These are phyloP conservation scores for Metschnikowia baotianmanensis DNA, from an alignment of 805 yeast genomes.

Conservation along the genomic window DNA sequence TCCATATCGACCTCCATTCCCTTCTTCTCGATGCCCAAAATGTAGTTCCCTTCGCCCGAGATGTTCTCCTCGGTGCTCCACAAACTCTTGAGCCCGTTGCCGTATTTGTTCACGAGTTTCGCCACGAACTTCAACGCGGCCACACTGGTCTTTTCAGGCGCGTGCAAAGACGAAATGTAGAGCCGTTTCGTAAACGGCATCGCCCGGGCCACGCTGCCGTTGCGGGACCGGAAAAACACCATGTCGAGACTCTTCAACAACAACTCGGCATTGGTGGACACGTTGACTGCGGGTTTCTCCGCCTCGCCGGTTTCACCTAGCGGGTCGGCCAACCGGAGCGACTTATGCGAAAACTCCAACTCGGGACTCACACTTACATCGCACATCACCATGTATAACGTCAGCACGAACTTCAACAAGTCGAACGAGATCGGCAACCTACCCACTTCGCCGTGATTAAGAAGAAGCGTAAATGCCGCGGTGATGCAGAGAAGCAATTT, in stretches of 20 bases:
- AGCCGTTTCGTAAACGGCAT: constrained; percentile 81
- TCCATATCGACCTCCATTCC: constrained; percentile 52
- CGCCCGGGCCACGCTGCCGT: constrained; percentile 66
- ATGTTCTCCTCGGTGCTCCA: constrained; percentile 88
- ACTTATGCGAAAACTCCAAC: constrained; percentile 79
- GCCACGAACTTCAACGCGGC: constrained; percentile 78
- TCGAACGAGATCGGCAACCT: constrained; percentile 69
- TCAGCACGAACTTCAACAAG: constrained; percentile 73
- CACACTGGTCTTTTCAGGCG: constrained; percentile 85
- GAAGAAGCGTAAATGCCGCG: constrained; percentile 83
- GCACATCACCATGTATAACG: constrained; percentile 66
- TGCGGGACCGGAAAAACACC: constrained; percentile 72
- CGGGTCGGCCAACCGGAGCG: constrained; percentile 81
- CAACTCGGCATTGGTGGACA: constrained; percentile 86
- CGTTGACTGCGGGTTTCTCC: constrained; percentile 71
- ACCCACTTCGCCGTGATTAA: constrained; percentile 58
- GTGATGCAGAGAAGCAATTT: constrained; percentile 79
- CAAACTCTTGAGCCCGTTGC: constrained; percentile 66
- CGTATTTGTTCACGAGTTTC: constrained; percentile 65
- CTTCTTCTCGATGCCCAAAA: constrained; percentile 57
- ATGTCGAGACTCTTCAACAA: constrained; percentile 73
- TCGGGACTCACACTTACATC: constrained; percentile 76
- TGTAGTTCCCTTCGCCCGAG: constrained; percentile 63
- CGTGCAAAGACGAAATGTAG: constrained; percentile 61
- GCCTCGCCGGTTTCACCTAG: constrained; percentile 37